Percentiles rank a stretch among this genome's conserved stretches.
phyloP scores from a whole-genome alignment of 1,284 basidiomycete species.

The Pyrrhoderma noxium region DNA sequence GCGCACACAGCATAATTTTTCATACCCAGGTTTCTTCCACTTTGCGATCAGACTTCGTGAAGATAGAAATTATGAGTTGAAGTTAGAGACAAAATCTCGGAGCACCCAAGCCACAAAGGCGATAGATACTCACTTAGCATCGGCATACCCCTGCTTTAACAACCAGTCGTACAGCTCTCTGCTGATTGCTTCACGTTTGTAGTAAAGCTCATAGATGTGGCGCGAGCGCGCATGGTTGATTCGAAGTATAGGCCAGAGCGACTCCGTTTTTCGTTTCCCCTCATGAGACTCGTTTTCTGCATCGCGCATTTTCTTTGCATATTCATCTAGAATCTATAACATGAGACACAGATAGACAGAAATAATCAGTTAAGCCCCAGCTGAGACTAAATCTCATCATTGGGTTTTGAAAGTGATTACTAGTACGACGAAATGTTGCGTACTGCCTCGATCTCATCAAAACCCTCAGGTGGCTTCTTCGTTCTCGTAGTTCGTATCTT shows the following conservation, averaged over 20 bases:
- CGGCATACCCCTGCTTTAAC: constrained; percentile 94
- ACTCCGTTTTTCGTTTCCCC: constrained; percentile 95
- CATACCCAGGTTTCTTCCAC: constrained; percentile 99
- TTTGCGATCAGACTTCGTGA: constrained; percentile 98
- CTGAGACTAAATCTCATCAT: neutral
- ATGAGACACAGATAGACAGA: too few species aligned
- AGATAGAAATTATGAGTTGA: constrained; percentile 9
- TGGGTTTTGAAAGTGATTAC: too few species aligned
- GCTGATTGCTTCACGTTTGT: constrained; percentile 95
- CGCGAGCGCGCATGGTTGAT: constrained; percentile 92
- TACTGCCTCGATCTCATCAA: constrained; percentile 88
- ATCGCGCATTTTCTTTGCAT: constrained; percentile 94
- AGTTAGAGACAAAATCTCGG: constrained; percentile 12
- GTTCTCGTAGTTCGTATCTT: constrained; percentile 93
- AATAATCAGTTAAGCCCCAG: too few species aligned
- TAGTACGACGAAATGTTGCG: constrained; percentile 22
- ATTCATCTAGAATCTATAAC: constrained; percentile 88
- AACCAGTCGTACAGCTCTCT: constrained; percentile 97
- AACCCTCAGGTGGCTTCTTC: constrained; percentile 94
- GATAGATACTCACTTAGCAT: constrained; percentile 77
- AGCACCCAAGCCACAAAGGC: constrained; percentile 1
- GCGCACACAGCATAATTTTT: constrained; percentile 94
- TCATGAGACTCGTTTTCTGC: constrained; percentile 97
- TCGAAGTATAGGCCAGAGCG: constrained; percentile 98
- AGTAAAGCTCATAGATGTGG: constrained; percentile 98